Evolutionary conservation across 1,139 yeast species (phyloP).

Genomic region (Candida labiduridarum): DNA sequence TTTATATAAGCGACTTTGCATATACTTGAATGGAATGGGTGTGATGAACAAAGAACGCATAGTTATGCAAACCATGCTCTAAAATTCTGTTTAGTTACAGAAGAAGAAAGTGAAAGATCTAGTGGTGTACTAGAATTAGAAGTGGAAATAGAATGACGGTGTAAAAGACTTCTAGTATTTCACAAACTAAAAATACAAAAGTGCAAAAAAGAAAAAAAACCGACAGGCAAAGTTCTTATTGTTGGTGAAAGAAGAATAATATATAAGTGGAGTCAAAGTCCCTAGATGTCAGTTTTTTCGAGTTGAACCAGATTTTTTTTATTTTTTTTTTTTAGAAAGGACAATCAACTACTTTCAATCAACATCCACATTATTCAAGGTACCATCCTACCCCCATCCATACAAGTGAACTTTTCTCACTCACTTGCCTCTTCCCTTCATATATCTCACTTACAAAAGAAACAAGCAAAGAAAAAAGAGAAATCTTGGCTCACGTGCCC

Average conservation of each 20-base stretch:
- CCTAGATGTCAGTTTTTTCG: neutral
- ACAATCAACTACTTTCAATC: no score
- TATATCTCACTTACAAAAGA: no score
- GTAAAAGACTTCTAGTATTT: neutral
- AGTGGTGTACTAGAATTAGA: neutral
- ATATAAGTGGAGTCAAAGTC: slow-evolving; percentile 1
- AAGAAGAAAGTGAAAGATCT: neutral
- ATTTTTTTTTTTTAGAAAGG: neutral
- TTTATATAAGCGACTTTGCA: neutral
- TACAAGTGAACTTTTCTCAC: no score
- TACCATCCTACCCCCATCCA: no score
- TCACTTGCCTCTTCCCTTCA: no score
- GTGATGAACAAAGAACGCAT: neutral
- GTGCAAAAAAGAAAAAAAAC: neutral
- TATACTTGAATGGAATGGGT: neutral
- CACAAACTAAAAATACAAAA: neutral
- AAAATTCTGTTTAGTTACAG: neutral
- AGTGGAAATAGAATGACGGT: neutral
- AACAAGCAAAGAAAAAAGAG: no score
- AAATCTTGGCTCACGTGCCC: no score
- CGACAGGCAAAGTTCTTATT: neutral
- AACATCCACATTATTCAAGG: no score
- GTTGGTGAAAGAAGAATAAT: neutral
- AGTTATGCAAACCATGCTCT: neutral
- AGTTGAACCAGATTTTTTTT: neutral